Evolutionary conservation across 345 rosid species (phyloP).

Genomic region (Eucalyptus microcorys): DNA sequence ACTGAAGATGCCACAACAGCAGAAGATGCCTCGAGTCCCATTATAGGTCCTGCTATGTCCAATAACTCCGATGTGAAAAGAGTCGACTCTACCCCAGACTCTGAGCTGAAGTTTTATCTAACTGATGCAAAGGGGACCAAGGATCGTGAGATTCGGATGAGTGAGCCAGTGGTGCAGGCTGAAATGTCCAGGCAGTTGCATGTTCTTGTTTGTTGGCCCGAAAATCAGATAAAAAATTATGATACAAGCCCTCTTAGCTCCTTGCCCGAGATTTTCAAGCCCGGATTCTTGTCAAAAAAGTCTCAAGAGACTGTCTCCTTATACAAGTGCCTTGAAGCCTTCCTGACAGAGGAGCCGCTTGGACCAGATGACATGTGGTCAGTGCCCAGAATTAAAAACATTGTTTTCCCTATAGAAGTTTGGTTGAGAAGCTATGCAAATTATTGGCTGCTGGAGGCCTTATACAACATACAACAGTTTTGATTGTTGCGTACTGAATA

Average conservation of each 20-base stretch:
- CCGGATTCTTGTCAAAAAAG: slow-evolving; percentile 47
- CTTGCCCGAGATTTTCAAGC: slow-evolving; percentile 66
- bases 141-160: slow-evolving; percentile 36
- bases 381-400: slow-evolving; percentile 7
- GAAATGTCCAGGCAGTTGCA: slow-evolving; percentile 29
- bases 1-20: slow-evolving; percentile 22
- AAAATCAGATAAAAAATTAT: slow-evolving; percentile 43
- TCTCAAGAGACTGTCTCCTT: slow-evolving; percentile 79
- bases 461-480: not conserved
- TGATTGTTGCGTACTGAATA: not conserved
- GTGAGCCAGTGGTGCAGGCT: slow-evolving; percentile 33
- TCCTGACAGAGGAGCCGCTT: slow-evolving; percentile 94
- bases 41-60: slow-evolving; percentile 11
- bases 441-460: not conserved
- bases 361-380: slow-evolving; percentile 99
- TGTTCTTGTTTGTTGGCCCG: slow-evolving; percentile 74
- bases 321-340: slow-evolving; percentile 92
- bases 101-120: slow-evolving; percentile 48
- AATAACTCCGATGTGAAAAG: slow-evolving; percentile 15
- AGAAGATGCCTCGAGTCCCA: slow-evolving; percentile 13
- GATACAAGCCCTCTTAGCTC: slow-evolving; percentile 46
- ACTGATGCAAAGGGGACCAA: slow-evolving; percentile 61
- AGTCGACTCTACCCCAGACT: slow-evolving; percentile 28
- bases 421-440: not conserved
- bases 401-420: not conserved